These are phyloP conservation scores for Schwanniomyces occidentalis DNA, from an alignment of 805 yeast genomes.

Conservation along the genomic window DNA sequence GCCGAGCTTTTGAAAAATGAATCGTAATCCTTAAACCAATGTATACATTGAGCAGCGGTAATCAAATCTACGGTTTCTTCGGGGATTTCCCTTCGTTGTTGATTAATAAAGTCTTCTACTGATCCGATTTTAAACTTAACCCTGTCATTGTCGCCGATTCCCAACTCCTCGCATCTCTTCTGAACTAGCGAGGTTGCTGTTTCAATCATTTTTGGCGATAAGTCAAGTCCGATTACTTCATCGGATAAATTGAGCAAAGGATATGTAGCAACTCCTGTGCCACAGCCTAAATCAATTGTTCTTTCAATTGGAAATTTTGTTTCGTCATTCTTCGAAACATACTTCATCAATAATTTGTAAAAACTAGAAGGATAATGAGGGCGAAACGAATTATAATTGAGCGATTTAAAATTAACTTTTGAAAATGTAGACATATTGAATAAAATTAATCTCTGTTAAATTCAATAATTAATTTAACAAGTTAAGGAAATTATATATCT, in stretches of 20 bases:
- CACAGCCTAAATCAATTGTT: constrained; percentile 50
- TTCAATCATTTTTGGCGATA: constrained; percentile 47
- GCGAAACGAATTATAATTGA: constrained; percentile 39
- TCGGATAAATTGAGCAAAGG: constrained; percentile 42
- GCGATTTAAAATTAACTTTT: constrained; percentile 30
- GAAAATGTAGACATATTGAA: constrained; percentile 41
- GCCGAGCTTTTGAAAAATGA: constrained; percentile 29
- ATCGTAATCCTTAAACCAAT: constrained; percentile 42
- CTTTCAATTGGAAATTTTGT: constrained; percentile 15
- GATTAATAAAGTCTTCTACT: constrained; percentile 28
- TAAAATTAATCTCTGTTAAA: too few species aligned
- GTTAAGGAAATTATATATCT: too few species aligned
- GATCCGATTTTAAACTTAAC: constrained; percentile 33
- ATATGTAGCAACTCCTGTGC: constrained; percentile 53
- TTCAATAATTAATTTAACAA: too few species aligned
- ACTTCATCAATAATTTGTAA: constrained; percentile 28
- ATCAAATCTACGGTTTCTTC: constrained; percentile 31
- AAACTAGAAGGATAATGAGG: constrained; percentile 43
- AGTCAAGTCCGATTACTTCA: constrained; percentile 46
- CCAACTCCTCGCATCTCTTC: constrained; percentile 24
- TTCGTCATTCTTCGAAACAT: constrained; percentile 17
- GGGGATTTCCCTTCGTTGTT: constrained; percentile 13
- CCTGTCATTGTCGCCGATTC: constrained; percentile 21
- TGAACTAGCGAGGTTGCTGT: constrained; percentile 36
- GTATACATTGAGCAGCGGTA: constrained; percentile 44